phyloP scores from a whole-genome alignment of 2,329 filamentous ascomycete species.

The Colletotrichum lindemuthianum region DNA sequence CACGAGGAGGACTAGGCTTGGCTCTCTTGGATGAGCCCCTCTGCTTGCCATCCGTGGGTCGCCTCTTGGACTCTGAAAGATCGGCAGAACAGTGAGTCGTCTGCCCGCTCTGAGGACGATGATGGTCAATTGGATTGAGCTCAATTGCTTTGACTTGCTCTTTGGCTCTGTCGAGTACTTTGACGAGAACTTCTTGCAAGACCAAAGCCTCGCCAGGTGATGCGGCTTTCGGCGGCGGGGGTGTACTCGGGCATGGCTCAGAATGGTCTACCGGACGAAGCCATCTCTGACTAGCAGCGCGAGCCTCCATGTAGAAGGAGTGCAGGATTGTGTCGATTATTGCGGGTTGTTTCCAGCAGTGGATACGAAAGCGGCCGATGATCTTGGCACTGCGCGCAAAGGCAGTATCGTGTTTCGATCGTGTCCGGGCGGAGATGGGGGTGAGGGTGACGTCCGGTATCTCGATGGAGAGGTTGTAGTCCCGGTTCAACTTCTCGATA shows the following conservation, averaged over 20 bases:
- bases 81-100: neutral
- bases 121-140: neutral
- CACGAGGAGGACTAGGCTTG: neutral
- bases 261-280: constrained; percentile 1
- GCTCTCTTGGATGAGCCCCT: constrained; percentile 8
- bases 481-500: constrained; percentile 30
- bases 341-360: constrained; percentile 1
- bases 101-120: neutral
- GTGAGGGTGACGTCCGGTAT: constrained; percentile 5
- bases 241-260: neutral
- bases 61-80: constrained; percentile 9
- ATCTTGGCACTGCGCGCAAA: constrained; percentile 23
- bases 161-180: neutral
- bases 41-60: neutral
- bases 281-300: constrained; percentile 21
- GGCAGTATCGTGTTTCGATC: neutral
- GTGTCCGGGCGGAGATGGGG: neutral
- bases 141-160: neutral
- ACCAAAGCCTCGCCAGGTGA: constrained; percentile 11
- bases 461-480: constrained; percentile 29
- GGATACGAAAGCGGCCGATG: neutral
- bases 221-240: neutral
- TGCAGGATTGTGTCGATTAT: constrained; percentile 12
- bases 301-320: constrained; percentile 17
- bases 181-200: constrained; percentile 15